Conservation (phyloP, 176 grass and related monocot species). For the Puya raimondii region DNA sequence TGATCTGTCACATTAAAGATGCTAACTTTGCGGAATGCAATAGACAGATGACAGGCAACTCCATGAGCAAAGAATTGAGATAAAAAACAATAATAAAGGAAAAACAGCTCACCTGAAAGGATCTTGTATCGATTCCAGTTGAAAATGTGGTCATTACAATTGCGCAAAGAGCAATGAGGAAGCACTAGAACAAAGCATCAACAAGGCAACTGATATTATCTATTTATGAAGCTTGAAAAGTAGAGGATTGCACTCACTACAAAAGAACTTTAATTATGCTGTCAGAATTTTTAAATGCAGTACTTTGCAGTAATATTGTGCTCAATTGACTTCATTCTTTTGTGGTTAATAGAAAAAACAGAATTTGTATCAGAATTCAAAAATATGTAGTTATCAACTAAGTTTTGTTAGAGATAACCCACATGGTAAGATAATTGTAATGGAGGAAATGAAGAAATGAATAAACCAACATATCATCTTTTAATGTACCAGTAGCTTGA, state of each 20-base stretch:
- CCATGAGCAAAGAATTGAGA: neutral
- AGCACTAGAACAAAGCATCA: constrained; percentile 38
- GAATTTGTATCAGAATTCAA: too few relatives aligned
- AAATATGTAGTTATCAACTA: too few relatives aligned
- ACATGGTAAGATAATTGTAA: too few relatives aligned
- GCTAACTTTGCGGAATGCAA: constrained; percentile 1
- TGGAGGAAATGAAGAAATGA: too few relatives aligned
- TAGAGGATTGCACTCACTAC: neutral
- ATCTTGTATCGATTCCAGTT: constrained; percentile 69
- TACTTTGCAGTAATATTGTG: neutral
- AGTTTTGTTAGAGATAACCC: too few relatives aligned
- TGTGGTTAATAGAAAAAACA: too few relatives aligned
- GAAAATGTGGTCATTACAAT: constrained; percentile 95
- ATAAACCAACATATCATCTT: too few relatives aligned
- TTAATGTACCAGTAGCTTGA: too few relatives aligned
- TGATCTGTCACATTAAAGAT: neutral
- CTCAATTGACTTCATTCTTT: neutral
- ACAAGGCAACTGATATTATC: neutral
- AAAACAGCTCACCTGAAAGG: constrained; percentile 48
- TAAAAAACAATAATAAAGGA: neutral
- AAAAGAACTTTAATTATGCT: neutral
- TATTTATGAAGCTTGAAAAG: neutral
- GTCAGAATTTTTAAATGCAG: neutral
- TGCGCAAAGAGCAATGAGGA: constrained; percentile 70
- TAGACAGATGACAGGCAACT: neutral